phyloP scores from a whole-genome alignment of 2,329 filamentous ascomycete species.

The Boeremia lycopersici region DNA sequence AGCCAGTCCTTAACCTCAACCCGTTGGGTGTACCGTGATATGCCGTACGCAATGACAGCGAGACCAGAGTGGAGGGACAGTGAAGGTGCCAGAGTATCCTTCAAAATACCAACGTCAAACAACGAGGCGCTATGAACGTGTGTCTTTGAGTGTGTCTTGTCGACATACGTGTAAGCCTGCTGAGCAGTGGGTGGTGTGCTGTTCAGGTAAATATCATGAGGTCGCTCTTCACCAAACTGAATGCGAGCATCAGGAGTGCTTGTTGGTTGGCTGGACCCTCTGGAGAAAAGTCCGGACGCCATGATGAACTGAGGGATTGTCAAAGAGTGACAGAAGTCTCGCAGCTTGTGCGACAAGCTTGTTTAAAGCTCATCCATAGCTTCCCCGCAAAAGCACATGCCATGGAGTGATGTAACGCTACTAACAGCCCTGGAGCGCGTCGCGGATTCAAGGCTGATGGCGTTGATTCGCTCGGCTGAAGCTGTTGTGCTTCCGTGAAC shows the following conservation, averaged over 20 bases:
- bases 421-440: slow-evolving; percentile 3
- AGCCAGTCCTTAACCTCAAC: slow-evolving; percentile 66
- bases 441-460: background rate
- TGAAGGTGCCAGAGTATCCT: slow-evolving; percentile 61
- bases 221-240: slow-evolving; percentile 39
- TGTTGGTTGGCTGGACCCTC: slow-evolving; percentile 4
- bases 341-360: background rate
- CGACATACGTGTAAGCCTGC: slow-evolving; percentile 25
- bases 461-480: slow-evolving; percentile 13
- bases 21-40: slow-evolving; percentile 59
- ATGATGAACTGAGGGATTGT: slow-evolving; percentile 1
- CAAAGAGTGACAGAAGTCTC: background rate
- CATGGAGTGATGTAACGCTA: slow-evolving; percentile 19
- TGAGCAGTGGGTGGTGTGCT: slow-evolving; percentile 23
- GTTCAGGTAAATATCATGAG: slow-evolving; percentile 43
- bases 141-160: slow-evolving; percentile 40
- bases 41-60: slow-evolving; percentile 58
- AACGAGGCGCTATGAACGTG: slow-evolving; percentile 40
- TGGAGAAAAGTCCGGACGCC: slow-evolving; percentile 15
- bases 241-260: slow-evolving; percentile 39
- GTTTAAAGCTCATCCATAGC: slow-evolving; percentile 13
- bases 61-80: slow-evolving; percentile 60
- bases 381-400: slow-evolving; percentile 21
- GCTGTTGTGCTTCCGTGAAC: slow-evolving; percentile 11
- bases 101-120: slow-evolving; percentile 58